Conservation (phyloP, 768 basidiomycete species). For the Boletus coccyginus region DNA sequence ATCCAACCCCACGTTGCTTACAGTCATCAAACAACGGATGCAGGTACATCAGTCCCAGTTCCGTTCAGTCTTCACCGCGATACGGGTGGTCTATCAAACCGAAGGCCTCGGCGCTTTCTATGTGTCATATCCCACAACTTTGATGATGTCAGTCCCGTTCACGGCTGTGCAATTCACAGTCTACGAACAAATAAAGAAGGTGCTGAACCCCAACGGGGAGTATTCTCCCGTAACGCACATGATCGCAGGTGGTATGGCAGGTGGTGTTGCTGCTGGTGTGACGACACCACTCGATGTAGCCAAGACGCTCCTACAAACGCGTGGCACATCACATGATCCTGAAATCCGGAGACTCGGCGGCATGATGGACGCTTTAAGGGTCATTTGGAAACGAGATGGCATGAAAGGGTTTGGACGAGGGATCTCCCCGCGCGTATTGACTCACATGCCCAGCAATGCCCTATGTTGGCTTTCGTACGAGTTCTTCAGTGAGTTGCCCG, state of each 20-base stretch:
- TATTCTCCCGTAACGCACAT: conserved; percentile 97
- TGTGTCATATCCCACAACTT: conserved; percentile 96
- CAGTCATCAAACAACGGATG: conserved; percentile 99
- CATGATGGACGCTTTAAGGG: conserved; percentile 82
- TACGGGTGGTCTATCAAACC: conserved; percentile 74
- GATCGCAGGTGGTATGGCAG: conserved; percentile 86
- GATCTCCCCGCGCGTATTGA: conserved; percentile 86
- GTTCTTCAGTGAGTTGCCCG: conserved; percentile 83
- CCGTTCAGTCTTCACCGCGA: conserved; percentile 83
- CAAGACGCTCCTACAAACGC: conserved; percentile 94
- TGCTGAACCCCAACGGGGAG: conserved; percentile 79
- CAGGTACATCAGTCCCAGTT: conserved; percentile 94
- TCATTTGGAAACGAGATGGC: conserved; percentile 88
- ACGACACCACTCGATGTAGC: conserved; percentile 97
- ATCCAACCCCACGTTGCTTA: conserved; percentile 17
- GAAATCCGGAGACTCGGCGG: conserved; percentile 83
- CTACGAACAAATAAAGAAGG: conserved; percentile 87
- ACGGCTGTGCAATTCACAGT: conserved; percentile 97
- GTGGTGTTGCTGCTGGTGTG: conserved; percentile 90
- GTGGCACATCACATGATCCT: conserved; percentile 81
- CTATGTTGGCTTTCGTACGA: conserved; percentile 98
- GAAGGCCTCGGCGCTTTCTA: conserved; percentile 95
- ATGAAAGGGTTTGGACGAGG: conserved; percentile 83
- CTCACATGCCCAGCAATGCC: conserved; percentile 95
- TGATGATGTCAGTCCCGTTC: conserved; percentile 96